phyloP scores from a whole-genome alignment of 179 eudicot species.

The Dionaea muscipula region DNA sequence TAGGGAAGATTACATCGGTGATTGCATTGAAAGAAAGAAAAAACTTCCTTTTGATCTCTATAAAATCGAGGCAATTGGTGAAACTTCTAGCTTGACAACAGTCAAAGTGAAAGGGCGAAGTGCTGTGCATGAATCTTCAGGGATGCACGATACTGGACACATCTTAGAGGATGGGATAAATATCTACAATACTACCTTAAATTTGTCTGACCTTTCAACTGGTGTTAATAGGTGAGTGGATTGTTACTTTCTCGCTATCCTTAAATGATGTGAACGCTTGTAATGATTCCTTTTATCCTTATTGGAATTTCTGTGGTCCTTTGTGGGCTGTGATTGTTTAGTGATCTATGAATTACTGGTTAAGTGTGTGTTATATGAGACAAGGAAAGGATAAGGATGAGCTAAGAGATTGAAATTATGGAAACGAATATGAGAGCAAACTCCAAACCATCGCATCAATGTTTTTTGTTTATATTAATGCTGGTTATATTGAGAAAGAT shows the following conservation, averaged over 20 bases:
- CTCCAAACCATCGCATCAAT: no score
- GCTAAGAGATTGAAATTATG: no score
- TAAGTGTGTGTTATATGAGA: no score
- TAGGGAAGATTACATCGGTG: slow-evolving; percentile 73
- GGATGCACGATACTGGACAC: slow-evolving; percentile 83
- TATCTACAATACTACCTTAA: slow-evolving; percentile 87
- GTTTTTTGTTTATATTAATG: no score
- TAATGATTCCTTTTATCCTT: not conserved
- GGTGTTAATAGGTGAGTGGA: slow-evolving; percentile 73
- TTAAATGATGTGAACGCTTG: not conserved
- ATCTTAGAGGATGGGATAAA: slow-evolving; percentile 86
- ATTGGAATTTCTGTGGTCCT: no score
- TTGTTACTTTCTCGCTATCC: not conserved
- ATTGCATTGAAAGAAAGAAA: slow-evolving; percentile 59
- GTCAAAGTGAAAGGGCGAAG: slow-evolving; percentile 96
- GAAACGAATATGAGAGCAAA: no score
- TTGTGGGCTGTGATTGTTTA: no score
- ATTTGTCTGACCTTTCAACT: slow-evolving; percentile 78
- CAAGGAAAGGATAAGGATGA: no score
- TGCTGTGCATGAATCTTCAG: slow-evolving; percentile 88
- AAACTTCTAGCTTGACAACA: slow-evolving; percentile 47
- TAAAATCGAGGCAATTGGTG: slow-evolving; percentile 60
- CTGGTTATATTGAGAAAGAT: no score
- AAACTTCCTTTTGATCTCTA: slow-evolving; percentile 74
- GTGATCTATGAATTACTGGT: no score